Conservation (phyloP, 2,329 filamentous ascomycete genomes). For the Trichophyton equinum region DNA sequence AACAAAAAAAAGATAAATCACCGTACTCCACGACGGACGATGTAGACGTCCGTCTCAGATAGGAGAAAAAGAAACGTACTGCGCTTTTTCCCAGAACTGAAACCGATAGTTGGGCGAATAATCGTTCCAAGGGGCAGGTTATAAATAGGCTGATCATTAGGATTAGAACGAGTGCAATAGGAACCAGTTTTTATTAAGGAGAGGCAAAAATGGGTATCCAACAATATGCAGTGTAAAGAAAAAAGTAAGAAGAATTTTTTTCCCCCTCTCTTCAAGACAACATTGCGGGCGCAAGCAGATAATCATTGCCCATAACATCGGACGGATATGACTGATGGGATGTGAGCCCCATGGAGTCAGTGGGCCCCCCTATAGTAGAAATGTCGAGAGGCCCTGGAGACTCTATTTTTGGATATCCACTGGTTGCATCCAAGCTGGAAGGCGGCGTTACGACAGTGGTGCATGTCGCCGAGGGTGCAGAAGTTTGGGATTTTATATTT, state of each 20-base stretch:
- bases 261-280: not conserved
- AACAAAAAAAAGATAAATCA: not conserved
- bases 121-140: not conserved
- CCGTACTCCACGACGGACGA: not conserved
- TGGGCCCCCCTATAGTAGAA: not conserved
- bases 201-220: slow-evolving; percentile 2
- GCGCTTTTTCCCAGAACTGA: not conserved
- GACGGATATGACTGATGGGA: not conserved
- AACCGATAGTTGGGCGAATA: not conserved
- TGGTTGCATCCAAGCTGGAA: not conserved
- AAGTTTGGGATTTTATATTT: not conserved
- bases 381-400: not conserved
- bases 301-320: not conserved
- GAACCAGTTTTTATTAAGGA: not conserved
- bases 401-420: not conserved
- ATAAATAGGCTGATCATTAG: not conserved
- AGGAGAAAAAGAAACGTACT: not conserved
- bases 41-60: not conserved
- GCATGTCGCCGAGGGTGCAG: not conserved
- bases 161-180: not conserved
- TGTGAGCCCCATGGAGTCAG: not conserved
- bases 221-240: not conserved
- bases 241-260: not conserved
- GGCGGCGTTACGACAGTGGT: not conserved
- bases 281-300: not conserved